Percentiles rank a stretch among this genome's conserved stretches.
These are phyloP conservation scores for Cryoendolithus antarcticus DNA, from an alignment of 2,329 filamentous ascomycete species.

Conservation along the genomic window DNA sequence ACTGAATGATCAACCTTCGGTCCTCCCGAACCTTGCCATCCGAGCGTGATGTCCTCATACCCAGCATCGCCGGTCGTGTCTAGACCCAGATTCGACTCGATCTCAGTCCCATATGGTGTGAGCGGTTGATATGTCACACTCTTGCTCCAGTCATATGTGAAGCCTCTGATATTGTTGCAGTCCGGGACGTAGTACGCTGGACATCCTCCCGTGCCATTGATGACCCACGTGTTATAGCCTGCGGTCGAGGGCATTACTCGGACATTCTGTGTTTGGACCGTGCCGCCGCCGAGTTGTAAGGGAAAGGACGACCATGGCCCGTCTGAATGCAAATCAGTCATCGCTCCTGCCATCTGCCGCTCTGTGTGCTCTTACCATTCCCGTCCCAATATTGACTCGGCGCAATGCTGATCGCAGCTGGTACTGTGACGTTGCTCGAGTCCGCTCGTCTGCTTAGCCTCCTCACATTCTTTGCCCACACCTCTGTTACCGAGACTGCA, in stretches of 20 bases:
- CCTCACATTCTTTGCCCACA: conserved; percentile 1
- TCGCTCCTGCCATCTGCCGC: neutral
- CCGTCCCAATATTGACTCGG: conserved; percentile 28
- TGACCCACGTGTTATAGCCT: conserved; percentile 17
- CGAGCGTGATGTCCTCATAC: conserved; percentile 23
- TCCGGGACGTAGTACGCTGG: conserved; percentile 14
- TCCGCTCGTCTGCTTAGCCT: conserved; percentile 4
- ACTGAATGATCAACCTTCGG: conserved; percentile 19
- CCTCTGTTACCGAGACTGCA: conserved; percentile 1
- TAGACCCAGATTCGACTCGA: conserved; percentile 42
- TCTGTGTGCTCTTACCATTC: conserved; percentile 11
- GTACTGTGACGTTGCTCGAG: conserved; percentile 11
- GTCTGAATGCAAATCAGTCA: conserved; percentile 10
- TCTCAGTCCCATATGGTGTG: conserved; percentile 49
- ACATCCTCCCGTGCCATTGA: conserved; percentile 17
- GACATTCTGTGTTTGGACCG: conserved; percentile 19
- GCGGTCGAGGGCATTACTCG: conserved; percentile 23
- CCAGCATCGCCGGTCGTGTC: conserved; percentile 18
- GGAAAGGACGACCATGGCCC: conserved; percentile 26
- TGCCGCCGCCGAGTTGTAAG: conserved; percentile 21
- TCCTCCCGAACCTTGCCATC: conserved; percentile 23
- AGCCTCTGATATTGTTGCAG: conserved; percentile 20
- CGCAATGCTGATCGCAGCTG: conserved; percentile 20
- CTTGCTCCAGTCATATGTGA: conserved; percentile 36
- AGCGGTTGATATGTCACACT: conserved; percentile 50